A percentile compares a stretch with the other conserved stretches of the same genome.
phyloP scores from a whole-genome alignment of 2,329 filamentous ascomycete species.

The Apiospora koreana region DNA sequence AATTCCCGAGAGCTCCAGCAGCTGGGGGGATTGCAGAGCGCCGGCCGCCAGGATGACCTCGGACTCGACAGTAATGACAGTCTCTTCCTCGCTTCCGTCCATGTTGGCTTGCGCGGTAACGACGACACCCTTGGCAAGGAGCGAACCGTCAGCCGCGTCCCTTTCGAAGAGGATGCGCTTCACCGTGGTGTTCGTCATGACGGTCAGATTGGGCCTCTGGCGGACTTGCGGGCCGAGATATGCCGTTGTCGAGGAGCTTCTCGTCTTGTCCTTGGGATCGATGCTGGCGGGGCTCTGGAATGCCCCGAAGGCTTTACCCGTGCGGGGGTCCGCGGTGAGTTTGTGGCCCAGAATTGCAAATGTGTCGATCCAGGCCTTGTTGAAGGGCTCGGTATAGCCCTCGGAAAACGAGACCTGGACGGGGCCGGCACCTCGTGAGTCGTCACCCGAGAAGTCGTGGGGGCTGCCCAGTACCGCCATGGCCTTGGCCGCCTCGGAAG shows the following conservation, averaged over 20 bases:
- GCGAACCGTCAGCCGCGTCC: slow-evolving; percentile 22
- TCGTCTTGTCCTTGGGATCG: slow-evolving; percentile 31
- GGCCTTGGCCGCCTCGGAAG: neutral
- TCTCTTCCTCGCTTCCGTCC: slow-evolving; percentile 1
- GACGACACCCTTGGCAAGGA: slow-evolving; percentile 37
- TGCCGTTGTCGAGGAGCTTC: slow-evolving; percentile 34
- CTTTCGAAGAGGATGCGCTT: slow-evolving; percentile 34
- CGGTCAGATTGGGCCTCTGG: slow-evolving; percentile 34
- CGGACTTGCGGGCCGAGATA: slow-evolving; percentile 36
- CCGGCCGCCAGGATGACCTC: slow-evolving; percentile 47
- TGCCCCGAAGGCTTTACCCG: slow-evolving; percentile 31
- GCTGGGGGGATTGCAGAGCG: slow-evolving; percentile 36
- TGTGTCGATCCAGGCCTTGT: slow-evolving; percentile 39
- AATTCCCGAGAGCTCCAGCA: slow-evolving; percentile 39
- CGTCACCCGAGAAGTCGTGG: slow-evolving; percentile 32
- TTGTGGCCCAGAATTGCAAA: slow-evolving; percentile 36
- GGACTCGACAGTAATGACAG: slow-evolving; percentile 16
- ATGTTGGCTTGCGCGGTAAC: slow-evolving; percentile 20
- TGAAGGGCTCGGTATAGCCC: slow-evolving; percentile 30
- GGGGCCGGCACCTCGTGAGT: slow-evolving; percentile 27
- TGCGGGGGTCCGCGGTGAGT: slow-evolving; percentile 34
- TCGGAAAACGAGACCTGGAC: slow-evolving; percentile 39
- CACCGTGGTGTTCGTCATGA: slow-evolving; percentile 35
- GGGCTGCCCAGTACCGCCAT: slow-evolving; percentile 20
- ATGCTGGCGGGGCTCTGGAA: slow-evolving; percentile 36